These are phyloP conservation scores for Cocos nucifera DNA, from an alignment of 176 grass and related monocot species.

Conservation along the genomic window DNA sequence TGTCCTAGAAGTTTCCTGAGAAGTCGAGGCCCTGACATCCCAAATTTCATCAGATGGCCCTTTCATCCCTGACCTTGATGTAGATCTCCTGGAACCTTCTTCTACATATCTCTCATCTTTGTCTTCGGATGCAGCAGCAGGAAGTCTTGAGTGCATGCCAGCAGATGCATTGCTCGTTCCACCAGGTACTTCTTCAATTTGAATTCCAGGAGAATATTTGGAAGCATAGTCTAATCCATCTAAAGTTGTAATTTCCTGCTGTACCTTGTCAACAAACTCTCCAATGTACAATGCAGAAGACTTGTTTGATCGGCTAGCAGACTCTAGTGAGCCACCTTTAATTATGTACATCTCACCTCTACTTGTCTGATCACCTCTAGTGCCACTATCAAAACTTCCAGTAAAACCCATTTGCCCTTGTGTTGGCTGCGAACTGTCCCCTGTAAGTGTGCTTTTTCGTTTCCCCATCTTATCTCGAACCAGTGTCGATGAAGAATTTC, in stretches of 20 bases:
- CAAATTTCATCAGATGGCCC: constrained; percentile 66
- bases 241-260: constrained; percentile 32
- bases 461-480: constrained; percentile 14
- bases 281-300: constrained; percentile 62
- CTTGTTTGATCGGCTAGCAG: constrained; percentile 66
- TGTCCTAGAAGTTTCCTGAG: constrained; percentile 51
- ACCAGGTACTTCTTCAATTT: too few species aligned
- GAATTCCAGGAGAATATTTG: too few species aligned
- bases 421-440: constrained; percentile 24
- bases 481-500: constrained; percentile 14
- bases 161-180: not conserved
- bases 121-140: constrained; percentile 15
- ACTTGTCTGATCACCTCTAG: constrained; percentile 9
- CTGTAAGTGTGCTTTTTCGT: not conserved
- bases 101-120: constrained; percentile 32
- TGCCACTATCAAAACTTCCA: constrained; percentile 30
- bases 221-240: not conserved
- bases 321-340: constrained; percentile 52
- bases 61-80: constrained; percentile 42
- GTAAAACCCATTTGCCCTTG: constrained; percentile 17
- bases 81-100: constrained; percentile 38
- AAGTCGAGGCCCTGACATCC: constrained; percentile 45
- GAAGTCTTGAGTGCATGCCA: not conserved
- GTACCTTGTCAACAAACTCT: constrained; percentile 50
- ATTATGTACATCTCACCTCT: constrained; percentile 15